Evolutionary conservation across 1,139 yeast genomes (phyloP), one percentile per base, ranked within the genome.

Genomic region (Pichia inconspicua): DNA sequence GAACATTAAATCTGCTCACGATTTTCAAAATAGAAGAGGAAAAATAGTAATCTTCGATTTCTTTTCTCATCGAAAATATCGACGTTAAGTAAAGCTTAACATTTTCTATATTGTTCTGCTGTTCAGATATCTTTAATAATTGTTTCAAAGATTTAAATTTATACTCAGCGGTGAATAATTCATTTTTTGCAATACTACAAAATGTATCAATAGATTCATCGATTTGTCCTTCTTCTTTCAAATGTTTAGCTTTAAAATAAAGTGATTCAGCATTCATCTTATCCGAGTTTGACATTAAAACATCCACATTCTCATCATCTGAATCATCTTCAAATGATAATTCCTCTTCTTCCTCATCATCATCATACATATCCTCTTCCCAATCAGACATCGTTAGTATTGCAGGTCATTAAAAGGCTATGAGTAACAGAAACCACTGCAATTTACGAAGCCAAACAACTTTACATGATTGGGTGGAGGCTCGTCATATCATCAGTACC

Each of bases 131-230:
- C 64, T 86, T 86, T 45, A 84, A 71, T 37, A 75, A 65, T 59
- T 86, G 95, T 58, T 86, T 86, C 46, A 70, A 65, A 0, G 88
- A 72, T 55, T 80, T 83, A 63, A 83, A 82, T 3, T 76, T 60
- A 71, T 77, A 78, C 39, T 67, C 69, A 6, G 57, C 43, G 14
- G 47, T 37, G 2, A 35, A 31, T 12, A 62, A 65, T 5, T 60
- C 57, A 17, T 57, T 61, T 0, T 56, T 58, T 1, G 73, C 60
- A 2, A 77, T 69, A 22, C 60, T 61, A 10, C 59, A 55, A 48
- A 81, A 75, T 50, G 68, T 70, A 3, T 57, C 63, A n/a, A 76
- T 58, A 0, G 87, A 84, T 11, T 60, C 66, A 1, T 58, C 59
- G 0, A 71, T 66, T 42, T 80, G 78, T 44, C 82, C 89, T 54